Conservation (phyloP, 805 yeast species). For the Kluyveromyces dobzhanskii region DNA sequence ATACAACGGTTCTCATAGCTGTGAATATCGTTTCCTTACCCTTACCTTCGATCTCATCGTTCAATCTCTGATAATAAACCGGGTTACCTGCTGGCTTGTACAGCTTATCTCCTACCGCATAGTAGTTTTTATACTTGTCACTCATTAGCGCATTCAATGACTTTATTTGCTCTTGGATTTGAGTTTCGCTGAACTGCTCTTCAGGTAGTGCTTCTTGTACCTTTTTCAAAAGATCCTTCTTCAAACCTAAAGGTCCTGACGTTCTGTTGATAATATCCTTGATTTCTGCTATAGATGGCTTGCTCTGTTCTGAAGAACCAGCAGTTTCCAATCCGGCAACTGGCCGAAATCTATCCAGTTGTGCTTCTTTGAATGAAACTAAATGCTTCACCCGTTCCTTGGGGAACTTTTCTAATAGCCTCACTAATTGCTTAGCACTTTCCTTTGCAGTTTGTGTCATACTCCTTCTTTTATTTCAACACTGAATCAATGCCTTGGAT, state of each 20-base stretch:
- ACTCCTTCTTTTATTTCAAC: neutral
- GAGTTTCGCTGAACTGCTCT: constrained; percentile 43
- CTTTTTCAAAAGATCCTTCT: constrained; percentile 39
- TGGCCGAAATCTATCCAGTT: constrained; percentile 47
- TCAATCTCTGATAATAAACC: constrained; percentile 59
- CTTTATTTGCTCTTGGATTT: constrained; percentile 44
- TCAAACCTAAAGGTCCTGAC: constrained; percentile 35
- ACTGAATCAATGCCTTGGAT: too few relatives aligned
- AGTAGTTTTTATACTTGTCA: constrained; percentile 56
- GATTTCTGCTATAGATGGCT: constrained; percentile 35
- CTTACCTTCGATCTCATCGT: constrained; percentile 64
- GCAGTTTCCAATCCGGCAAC: constrained; percentile 41
- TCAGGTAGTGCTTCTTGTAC: constrained; percentile 36
- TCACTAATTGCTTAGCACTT: constrained; percentile 49
- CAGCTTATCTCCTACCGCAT: constrained; percentile 57
- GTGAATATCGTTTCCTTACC: constrained; percentile 54
- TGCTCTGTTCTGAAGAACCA: constrained; percentile 31
- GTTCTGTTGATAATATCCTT: constrained; percentile 31
- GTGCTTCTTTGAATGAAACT: constrained; percentile 61
- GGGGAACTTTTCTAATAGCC: constrained; percentile 54
- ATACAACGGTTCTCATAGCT: constrained; percentile 66
- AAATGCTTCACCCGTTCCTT: constrained; percentile 59
- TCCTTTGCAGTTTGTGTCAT: constrained; percentile 31
- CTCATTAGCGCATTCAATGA: constrained; percentile 49
- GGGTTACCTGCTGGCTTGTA: constrained; percentile 81